Conservation (phyloP, 2,329 filamentous ascomycete species). For the Botrytis galanthina region DNA sequence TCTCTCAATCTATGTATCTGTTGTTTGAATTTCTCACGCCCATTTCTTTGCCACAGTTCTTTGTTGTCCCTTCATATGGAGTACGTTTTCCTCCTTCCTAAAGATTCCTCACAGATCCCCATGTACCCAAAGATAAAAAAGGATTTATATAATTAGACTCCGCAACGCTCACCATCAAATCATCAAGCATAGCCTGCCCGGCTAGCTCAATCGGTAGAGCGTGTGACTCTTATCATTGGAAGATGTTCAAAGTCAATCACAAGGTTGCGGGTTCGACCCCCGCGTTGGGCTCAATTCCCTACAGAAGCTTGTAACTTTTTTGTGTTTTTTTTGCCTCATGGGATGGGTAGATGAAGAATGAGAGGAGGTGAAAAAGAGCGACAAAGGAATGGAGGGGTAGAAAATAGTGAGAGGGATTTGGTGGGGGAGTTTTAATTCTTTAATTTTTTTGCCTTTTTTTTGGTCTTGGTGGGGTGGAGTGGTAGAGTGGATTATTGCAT, state of each 20-base stretch:
- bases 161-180: rapidly evolving
- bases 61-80: neutral
- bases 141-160: rapidly evolving
- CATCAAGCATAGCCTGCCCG: slow-evolving; percentile 24
- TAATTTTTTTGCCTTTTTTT: neutral
- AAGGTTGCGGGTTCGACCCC: slow-evolving; percentile 48
- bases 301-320: neutral
- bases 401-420: neutral
- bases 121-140: rapidly evolving
- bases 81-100: neutral
- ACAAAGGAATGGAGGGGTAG: neutral
- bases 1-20: neutral
- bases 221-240: slow-evolving; percentile 34
- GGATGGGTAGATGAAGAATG: too few relatives aligned
- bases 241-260: slow-evolving; percentile 34
- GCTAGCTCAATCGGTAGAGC: slow-evolving; percentile 39
- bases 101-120: neutral
- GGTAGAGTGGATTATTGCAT: too few relatives aligned
- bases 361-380: neutral
- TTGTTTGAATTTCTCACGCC: rapidly evolving
- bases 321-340: neutral
- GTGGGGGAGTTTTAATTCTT: neutral
- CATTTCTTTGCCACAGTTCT: neutral
- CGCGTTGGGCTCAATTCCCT: slow-evolving; percentile 38
- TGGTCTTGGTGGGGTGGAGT: too few relatives aligned